Percentiles rank a stretch among this genome's conserved stretches.
Evolutionary conservation across 352 stramenopile species (phyloP).

Genomic region (Thraustotheca clavata): DNA sequence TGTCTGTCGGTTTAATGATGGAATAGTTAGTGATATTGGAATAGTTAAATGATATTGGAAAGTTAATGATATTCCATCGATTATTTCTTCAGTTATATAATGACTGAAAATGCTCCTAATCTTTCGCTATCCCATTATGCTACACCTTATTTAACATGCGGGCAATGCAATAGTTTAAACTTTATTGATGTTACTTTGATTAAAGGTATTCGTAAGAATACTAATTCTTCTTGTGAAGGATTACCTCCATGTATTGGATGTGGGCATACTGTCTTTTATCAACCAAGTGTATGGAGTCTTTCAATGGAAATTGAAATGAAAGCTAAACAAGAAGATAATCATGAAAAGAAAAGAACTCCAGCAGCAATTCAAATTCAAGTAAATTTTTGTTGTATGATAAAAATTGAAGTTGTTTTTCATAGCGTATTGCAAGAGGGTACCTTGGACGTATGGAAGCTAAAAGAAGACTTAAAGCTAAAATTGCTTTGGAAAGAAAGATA

Average conservation of each 20-base stretch:
- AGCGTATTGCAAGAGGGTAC: slow-evolving; percentile 50
- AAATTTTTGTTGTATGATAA: neutral
- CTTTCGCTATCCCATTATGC: neutral
- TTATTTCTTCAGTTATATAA: neutral
- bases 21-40: neutral
- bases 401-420: neutral
- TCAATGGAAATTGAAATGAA: slow-evolving; percentile 68
- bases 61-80: neutral
- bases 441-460: slow-evolving; percentile 49
- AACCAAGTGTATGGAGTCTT: slow-evolving; percentile 61
- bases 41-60: neutral
- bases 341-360: slow-evolving; percentile 41
- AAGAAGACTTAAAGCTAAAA: slow-evolving; percentile 23
- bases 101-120: neutral
- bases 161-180: slow-evolving; percentile 64
- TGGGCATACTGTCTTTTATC: slow-evolving; percentile 56
- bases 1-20: neutral
- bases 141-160: slow-evolving; percentile 70
- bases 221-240: slow-evolving; percentile 35
- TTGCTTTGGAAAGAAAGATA: slow-evolving; percentile 43
- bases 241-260: slow-evolving; percentile 53
- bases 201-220: slow-evolving; percentile 10
- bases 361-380: slow-evolving; percentile 43
- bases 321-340: slow-evolving; percentile 47
- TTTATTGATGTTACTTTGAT: slow-evolving; percentile 61